These are phyloP conservation scores for Penicillium lagena DNA, from an alignment of 495 filamentous ascomycete genomes.

Conservation along the genomic window DNA sequence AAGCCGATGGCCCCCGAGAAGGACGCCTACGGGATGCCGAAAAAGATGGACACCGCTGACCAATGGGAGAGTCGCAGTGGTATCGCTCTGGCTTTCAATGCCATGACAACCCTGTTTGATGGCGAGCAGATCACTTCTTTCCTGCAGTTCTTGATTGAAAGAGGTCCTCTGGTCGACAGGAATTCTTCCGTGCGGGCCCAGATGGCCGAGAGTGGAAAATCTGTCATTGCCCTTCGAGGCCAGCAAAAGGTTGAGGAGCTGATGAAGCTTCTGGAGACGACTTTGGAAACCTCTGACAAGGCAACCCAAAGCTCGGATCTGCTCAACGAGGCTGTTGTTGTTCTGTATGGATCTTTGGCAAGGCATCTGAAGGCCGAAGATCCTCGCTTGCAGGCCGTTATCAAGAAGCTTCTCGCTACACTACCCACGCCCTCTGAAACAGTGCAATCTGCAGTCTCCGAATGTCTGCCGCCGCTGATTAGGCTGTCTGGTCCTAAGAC, in stretches of 20 bases:
- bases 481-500: conserved; percentile 70
- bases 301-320: conserved; percentile 70
- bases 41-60: conserved; percentile 74
- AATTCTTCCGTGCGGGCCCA: conserved; percentile 70
- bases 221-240: conserved; percentile 72
- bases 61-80: conserved; percentile 88
- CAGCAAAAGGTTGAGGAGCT: conserved; percentile 76
- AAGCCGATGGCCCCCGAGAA: conserved; percentile 75
- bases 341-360: conserved; percentile 90
- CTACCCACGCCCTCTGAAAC: conserved; percentile 93
- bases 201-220: conserved; percentile 90
- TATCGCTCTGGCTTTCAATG: conserved; percentile 77
- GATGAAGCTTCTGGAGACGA: conserved; percentile 84
- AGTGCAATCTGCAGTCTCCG: conserved; percentile 92
- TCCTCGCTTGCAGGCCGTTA: conserved; percentile 73
- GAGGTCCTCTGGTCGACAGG: conserved; percentile 75
- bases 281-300: conserved; percentile 74
- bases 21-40: conserved; percentile 89
- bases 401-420: conserved; percentile 75
- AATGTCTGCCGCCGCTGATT: conserved; percentile 85
- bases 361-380: conserved; percentile 81
- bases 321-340: conserved; percentile 94
- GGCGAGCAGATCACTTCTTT: conserved; percentile 65
- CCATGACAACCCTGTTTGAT: conserved; percentile 64
- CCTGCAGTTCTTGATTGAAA: conserved; percentile 75